phyloP scores from a whole-genome alignment of 2,329 filamentous ascomycete species.

The Sporothrix globosa region DNA sequence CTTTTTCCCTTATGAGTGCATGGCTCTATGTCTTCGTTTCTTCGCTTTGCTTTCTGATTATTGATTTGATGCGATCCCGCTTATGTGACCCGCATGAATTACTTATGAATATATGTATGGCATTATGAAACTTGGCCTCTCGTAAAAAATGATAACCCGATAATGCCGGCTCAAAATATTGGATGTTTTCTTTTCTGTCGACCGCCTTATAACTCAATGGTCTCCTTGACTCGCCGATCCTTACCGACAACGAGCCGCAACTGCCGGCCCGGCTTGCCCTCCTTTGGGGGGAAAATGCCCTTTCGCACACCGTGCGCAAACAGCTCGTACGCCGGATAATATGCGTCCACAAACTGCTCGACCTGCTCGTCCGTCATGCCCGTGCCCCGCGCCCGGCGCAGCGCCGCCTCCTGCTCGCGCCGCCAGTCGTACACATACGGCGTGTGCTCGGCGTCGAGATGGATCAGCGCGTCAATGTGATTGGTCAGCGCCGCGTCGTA shows the following conservation, averaged over 20 bases:
- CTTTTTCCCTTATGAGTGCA: neutral
- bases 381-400: conserved; percentile 66
- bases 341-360: conserved; percentile 68
- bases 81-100: neutral
- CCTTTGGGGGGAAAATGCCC: conserved; percentile 60
- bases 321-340: conserved; percentile 74
- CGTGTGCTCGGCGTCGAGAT: conserved; percentile 70
- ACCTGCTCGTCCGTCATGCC: conserved; percentile 87
- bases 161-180: neutral
- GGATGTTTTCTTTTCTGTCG: neutral
- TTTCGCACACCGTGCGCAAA: conserved; percentile 62
- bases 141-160: neutral
- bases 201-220: conserved; percentile 49
- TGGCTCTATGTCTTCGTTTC: no score
- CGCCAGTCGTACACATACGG: conserved; percentile 84
- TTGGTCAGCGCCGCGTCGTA: conserved; percentile 55
- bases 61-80: neutral
- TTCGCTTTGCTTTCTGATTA: neutral
- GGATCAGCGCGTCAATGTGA: conserved; percentile 58
- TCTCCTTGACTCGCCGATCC: conserved; percentile 62
- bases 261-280: conserved; percentile 56
- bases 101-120: neutral
- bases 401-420: conserved; percentile 73
- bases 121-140: neutral
- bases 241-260: conserved; percentile 64